A percentile compares a stretch with the other conserved stretches of the same genome.
Evolutionary conservation across 345 rosid species (phyloP).

Genomic region (Hibiscus tridactylites): DNA sequence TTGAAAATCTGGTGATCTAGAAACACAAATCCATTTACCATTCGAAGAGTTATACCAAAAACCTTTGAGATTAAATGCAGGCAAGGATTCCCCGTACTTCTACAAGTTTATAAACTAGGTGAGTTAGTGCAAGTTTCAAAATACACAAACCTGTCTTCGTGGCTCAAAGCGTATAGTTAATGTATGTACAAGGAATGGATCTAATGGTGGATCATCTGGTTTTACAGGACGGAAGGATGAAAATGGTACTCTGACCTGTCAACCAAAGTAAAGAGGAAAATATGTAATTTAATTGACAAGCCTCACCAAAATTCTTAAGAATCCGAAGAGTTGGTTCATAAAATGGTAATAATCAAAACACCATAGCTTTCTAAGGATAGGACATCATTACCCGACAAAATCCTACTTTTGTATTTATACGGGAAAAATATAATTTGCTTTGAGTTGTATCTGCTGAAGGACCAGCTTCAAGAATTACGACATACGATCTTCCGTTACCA

Average conservation of each 20-base stretch:
- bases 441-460: slow-evolving; percentile 78
- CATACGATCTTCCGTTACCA: slow-evolving; percentile 93
- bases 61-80: neutral
- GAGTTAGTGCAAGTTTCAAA: neutral
- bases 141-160: slow-evolving; percentile 66
- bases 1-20: too few relatives aligned
- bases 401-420: slow-evolving; percentile 83
- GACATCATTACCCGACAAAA: slow-evolving; percentile 68
- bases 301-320: neutral
- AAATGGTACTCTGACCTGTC: slow-evolving; percentile 91
- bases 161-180: slow-evolving; percentile 96
- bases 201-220: slow-evolving; percentile 91
- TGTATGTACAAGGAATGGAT: slow-evolving; percentile 90
- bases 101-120: neutral
- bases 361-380: neutral
- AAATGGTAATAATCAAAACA: neutral
- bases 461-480: slow-evolving; percentile 92
- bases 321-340: slow-evolving; percentile 1
- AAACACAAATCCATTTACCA: too few relatives aligned
- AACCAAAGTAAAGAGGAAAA: slow-evolving; percentile 8
- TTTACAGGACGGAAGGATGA: slow-evolving; percentile 90
- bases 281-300: slow-evolving; percentile 10
- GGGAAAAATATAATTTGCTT: slow-evolving; percentile 84
- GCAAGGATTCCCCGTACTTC: neutral
- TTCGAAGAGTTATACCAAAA: too few relatives aligned